Percentiles rank a stretch among this genome's conserved stretches.
Conservation (phyloP, 192 early-diverging fungal species). For the Chytriomyces hyalinus region DNA sequence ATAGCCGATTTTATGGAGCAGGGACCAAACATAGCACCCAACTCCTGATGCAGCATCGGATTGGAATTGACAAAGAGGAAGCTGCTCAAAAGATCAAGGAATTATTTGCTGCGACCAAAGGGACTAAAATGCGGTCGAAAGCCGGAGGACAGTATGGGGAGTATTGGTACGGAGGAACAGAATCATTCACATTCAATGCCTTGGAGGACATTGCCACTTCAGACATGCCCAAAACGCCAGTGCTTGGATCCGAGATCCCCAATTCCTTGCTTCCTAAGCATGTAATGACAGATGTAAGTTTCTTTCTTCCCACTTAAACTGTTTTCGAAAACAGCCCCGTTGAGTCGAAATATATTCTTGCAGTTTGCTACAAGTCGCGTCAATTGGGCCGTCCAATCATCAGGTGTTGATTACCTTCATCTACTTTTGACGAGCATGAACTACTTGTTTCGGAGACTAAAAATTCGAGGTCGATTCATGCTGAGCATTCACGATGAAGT, state of each 20-base stretch:
- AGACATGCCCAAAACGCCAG: conserved; percentile 81
- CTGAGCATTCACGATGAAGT: conserved; percentile 95
- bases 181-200: conserved; percentile 94
- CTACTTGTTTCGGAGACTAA: conserved; percentile 77
- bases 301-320: conserved; percentile 12
- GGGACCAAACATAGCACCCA: conserved; percentile 81
- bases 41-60: conserved; percentile 79
- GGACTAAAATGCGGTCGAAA: conserved; percentile 53
- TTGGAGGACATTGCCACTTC: conserved; percentile 81
- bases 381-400: conserved; percentile 98
- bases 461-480: conserved; percentile 83
- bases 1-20: conserved; percentile 94
- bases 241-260: conserved; percentile 85
- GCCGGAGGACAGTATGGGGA: conserved; percentile 16
- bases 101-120: conserved; percentile 86
- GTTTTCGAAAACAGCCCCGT: conserved; percentile 8
- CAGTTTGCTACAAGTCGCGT: conserved; percentile 85
- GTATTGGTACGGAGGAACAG: conserved; percentile 89
- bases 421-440: conserved; percentile 85
- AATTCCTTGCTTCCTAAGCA: conserved; percentile 68
- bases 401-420: conserved; percentile 96
- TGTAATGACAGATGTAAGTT: conserved; percentile 48
- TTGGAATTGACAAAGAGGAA: conserved; percentile 67
- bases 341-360: conserved; percentile 42
- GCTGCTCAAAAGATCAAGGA: conserved; percentile 69